These are phyloP conservation scores for Clonostachys rosea DNA, from an alignment of 2,329 filamentous ascomycete species.

Conservation along the genomic window DNA sequence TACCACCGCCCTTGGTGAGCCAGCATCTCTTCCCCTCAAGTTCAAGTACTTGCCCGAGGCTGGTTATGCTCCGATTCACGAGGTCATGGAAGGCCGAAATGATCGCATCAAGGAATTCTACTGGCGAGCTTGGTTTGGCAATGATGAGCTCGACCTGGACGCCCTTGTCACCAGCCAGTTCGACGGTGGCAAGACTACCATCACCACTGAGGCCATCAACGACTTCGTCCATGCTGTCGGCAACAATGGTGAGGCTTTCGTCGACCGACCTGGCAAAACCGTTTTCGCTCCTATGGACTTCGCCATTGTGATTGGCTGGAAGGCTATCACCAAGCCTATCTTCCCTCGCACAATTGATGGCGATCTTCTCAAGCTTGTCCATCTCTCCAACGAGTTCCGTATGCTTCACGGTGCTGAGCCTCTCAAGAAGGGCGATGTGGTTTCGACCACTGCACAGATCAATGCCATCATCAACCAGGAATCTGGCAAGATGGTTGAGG, in stretches of 20 bases:
- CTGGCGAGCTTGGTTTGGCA: conserved; percentile 95
- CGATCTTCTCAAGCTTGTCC: conserved; percentile 91
- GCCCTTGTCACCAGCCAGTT: conserved; percentile 82
- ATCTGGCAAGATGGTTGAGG: conserved; percentile 98
- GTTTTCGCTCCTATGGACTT: conserved; percentile 98
- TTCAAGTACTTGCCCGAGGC: conserved; percentile 95
- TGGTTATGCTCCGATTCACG: conserved; percentile 94
- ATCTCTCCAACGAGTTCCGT: conserved; percentile 95
- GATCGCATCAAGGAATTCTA: conserved; percentile 99
- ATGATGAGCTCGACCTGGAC: conserved; percentile 79
- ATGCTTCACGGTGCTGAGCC: conserved; percentile 96
- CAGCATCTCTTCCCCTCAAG: conserved; percentile 77
- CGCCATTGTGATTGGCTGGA: conserved; percentile 96
- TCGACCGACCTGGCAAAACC: conserved; percentile 89
- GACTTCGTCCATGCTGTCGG: conserved; percentile 99
- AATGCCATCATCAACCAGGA: conserved; percentile 98
- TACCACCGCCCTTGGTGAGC: conserved; percentile 76
- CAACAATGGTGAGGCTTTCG: conserved; percentile 95
- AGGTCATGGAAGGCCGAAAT: conserved; percentile 94
- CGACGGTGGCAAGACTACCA: conserved; percentile 80
- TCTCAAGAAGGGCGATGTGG: conserved; percentile 88
- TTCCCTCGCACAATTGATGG: conserved; percentile 96
- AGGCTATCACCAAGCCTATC: conserved; percentile 98
- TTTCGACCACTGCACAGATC: conserved; percentile 90
- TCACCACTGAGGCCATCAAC: conserved; percentile 90